phyloP scores from a whole-genome alignment of 305 asterid genomes.

The Rubia tinctorum region DNA sequence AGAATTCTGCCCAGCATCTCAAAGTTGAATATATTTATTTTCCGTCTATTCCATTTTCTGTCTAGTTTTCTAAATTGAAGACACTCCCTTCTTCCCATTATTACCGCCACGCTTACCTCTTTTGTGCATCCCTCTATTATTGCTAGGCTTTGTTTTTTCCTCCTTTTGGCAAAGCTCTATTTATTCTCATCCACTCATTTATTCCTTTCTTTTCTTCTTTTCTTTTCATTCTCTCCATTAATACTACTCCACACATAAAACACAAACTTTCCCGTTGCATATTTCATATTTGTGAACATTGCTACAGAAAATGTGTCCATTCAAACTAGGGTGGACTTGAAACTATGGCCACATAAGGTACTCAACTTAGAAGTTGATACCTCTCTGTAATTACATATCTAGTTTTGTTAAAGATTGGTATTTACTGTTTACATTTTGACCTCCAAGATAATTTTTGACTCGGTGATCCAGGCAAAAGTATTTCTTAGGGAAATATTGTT shows the following conservation, averaged over 20 bases:
- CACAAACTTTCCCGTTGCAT: not conserved
- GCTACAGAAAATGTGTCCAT: not conserved
- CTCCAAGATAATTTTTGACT: not conserved
- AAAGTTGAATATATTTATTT: too few species aligned
- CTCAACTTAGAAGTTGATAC: not conserved
- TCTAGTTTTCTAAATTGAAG: too few species aligned
- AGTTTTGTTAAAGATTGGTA: not conserved
- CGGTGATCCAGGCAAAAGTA: not conserved
- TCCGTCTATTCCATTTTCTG: too few species aligned
- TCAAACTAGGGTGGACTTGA: not conserved
- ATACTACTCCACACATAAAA: not conserved
- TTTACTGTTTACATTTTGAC: not conserved
- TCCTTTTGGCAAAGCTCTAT: too few species aligned
- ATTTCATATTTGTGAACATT: too few species aligned
- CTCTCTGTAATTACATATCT: not conserved
- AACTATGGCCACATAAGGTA: not conserved
- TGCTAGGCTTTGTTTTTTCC: too few species aligned
- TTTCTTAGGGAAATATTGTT: not conserved
- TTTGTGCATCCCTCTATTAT: too few species aligned
- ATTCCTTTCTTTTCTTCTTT: not conserved
- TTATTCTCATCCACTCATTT: too few species aligned
- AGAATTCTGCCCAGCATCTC: too few species aligned
- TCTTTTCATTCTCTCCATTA: not conserved
- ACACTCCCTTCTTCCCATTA: too few species aligned
- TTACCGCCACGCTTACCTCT: too few species aligned